Percentiles rank a stretch among this genome's conserved stretches.
These are phyloP conservation scores for Kodamaea suecica DNA, from an alignment of 1,139 yeast genomes.

Conservation along the genomic window DNA sequence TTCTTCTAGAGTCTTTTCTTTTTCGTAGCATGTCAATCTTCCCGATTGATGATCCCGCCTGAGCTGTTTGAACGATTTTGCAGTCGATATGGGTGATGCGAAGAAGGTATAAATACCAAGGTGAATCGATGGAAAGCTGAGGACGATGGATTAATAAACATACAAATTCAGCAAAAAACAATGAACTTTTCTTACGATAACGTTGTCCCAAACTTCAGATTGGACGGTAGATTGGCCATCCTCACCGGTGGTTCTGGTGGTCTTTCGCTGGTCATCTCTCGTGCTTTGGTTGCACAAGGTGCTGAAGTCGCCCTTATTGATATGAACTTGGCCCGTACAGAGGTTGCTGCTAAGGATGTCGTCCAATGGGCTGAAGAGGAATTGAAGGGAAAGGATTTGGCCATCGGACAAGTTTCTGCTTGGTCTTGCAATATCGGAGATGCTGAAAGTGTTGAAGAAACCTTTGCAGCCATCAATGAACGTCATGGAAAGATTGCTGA, in stretches of 20 bases:
- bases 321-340: constrained; percentile 58
- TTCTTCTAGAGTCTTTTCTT: too few relatives aligned
- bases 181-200: constrained; percentile 36
- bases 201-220: constrained; percentile 54
- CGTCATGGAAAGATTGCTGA: constrained; percentile 63
- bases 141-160: neutral
- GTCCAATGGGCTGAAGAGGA: constrained; percentile 51
- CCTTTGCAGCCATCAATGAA: constrained; percentile 47
- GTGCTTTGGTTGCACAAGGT: constrained; percentile 64
- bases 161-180: neutral
- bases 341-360: constrained; percentile 59
- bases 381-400: constrained; percentile 39
- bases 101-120: neutral
- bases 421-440: constrained; percentile 80
- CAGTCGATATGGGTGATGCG: neutral
- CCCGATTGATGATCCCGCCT: constrained; percentile 2
- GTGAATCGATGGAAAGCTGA: neutral
- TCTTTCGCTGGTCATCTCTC: constrained; percentile 62
- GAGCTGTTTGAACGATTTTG: too few relatives aligned
- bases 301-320: constrained; percentile 77
- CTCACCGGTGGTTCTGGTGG: constrained; percentile 88
- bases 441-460: constrained; percentile 55
- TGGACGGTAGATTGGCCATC: constrained; percentile 70
- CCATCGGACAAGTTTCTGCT: constrained; percentile 53
- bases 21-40: too few relatives aligned